These are phyloP conservation scores for Bipolaris victoriae DNA, from an alignment of 2,329 filamentous ascomycete genomes.

Conservation along the genomic window DNA sequence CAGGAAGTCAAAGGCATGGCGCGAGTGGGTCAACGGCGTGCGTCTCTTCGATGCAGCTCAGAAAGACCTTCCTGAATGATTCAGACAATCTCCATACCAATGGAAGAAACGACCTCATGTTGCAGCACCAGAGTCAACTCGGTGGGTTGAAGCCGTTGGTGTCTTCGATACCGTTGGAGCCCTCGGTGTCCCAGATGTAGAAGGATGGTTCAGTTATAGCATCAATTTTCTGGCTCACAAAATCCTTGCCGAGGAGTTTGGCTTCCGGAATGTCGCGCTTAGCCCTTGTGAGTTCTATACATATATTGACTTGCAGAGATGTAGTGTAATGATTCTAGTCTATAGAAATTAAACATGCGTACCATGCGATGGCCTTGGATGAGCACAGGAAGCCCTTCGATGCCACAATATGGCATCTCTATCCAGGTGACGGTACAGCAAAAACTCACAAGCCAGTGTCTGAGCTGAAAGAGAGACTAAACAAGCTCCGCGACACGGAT, in stretches of 20 bases:
- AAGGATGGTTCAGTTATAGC: constrained; percentile 6
- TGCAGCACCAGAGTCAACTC: neutral
- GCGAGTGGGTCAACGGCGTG: neutral
- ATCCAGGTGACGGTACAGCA: neutral
- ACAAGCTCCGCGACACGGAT: neutral
- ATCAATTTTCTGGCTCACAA: constrained; percentile 29
- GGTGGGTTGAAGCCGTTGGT: constrained; percentile 40
- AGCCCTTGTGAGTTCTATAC: neutral
- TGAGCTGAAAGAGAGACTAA: neutral
- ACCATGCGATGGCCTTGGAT: constrained; percentile 59
- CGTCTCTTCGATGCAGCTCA: neutral
- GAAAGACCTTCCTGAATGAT: neutral
- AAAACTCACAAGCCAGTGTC: neutral
- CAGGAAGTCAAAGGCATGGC: neutral
- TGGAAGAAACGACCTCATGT: neutral
- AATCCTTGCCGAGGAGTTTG: constrained; percentile 15
- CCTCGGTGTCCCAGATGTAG: constrained; percentile 44
- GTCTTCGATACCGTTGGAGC: constrained; percentile 53
- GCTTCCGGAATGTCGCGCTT: neutral
- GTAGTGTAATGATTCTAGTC: neutral
- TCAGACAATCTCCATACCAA: neutral
- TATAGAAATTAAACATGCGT: constrained; percentile 51
- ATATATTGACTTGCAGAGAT: neutral
- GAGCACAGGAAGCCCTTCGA: constrained; percentile 58
- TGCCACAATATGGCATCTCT: constrained; percentile 61